Percentiles rank a stretch among this genome's conserved stretches.
Conservation (phyloP, 208 protist genomes). For the Borovskyia barvae region DNA sequence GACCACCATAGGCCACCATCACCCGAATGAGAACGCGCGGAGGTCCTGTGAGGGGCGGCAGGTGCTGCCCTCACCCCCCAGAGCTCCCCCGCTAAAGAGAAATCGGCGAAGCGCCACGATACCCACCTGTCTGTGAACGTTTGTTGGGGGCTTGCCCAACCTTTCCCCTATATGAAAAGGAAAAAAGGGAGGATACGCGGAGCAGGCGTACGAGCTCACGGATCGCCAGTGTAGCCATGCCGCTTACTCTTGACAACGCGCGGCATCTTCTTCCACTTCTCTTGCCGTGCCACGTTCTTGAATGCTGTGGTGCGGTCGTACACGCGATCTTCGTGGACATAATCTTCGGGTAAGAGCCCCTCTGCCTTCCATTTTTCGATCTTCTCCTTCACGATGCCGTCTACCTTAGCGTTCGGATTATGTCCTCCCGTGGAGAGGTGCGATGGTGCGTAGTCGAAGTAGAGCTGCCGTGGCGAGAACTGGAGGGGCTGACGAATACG, state of each 20-base stretch:
- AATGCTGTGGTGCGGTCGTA: conserved; percentile 79
- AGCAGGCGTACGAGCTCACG: conserved; percentile 24
- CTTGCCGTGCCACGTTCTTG: conserved; percentile 75
- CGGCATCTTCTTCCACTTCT: conserved; percentile 86
- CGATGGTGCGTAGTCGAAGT: conserved; percentile 90
- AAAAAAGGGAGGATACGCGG: no score
- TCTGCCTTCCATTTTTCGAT: conserved; percentile 91
- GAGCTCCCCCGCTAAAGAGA: no score
- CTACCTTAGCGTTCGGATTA: conserved; percentile 79
- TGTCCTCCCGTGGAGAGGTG: conserved; percentile 42
- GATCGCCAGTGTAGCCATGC: conserved; percentile 77
- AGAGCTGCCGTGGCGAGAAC: conserved; percentile 87
- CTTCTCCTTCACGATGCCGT: conserved; percentile 91
- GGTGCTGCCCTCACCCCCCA: no score
- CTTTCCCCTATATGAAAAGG: neutral
- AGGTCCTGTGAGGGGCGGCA: no score
- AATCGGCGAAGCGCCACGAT: no score
- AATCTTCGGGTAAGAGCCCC: conserved; percentile 84
- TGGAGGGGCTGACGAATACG: conserved; percentile 75
- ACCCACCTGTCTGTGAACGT: no score
- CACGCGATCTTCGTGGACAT: conserved; percentile 82
- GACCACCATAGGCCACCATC: no score
- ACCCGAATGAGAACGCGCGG: no score
- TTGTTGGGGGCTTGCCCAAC: no score
- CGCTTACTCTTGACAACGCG: conserved; percentile 73